These are phyloP conservation scores for Paramecium sexaurelia DNA, from an alignment of 73 alveolate species.

Conservation along the genomic window DNA sequence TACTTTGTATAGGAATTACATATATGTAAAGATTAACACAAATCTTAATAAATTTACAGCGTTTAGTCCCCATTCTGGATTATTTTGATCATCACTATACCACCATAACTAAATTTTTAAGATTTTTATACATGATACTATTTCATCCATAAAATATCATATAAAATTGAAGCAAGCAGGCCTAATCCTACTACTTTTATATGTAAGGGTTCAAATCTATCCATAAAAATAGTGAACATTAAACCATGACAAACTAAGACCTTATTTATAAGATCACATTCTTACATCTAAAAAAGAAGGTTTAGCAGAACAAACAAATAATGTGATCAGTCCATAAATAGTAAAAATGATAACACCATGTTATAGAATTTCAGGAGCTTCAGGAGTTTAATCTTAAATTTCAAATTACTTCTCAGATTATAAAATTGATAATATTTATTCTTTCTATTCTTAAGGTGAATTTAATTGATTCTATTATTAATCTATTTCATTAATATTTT, in stretches of 20 bases:
- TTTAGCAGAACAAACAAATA: constrained; percentile 47
- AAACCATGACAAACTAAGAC: constrained; percentile 44
- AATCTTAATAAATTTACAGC: constrained; percentile 30
- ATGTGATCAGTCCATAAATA: neutral
- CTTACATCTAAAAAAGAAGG: constrained; percentile 49
- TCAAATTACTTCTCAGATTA: neutral
- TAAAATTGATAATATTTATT: neutral
- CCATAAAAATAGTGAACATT: neutral
- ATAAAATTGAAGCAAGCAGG: constrained; percentile 46
- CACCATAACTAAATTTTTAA: constrained; percentile 1
- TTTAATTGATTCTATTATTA: neutral
- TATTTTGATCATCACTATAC: constrained; percentile 26
- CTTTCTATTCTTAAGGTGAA: neutral
- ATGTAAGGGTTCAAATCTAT: constrained; percentile 34
- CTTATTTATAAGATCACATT: neutral
- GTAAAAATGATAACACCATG: constrained; percentile 32
- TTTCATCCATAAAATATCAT: constrained; percentile 42
- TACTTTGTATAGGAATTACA: constrained; percentile 41
- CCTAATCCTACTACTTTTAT: constrained; percentile 23
- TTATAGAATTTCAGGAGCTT: neutral
- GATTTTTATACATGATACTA: constrained; percentile 23
- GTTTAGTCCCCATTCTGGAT: constrained; percentile 53
- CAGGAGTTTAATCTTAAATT: neutral
- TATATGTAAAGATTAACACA: constrained; percentile 18
- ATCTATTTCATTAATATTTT: neutral